Percentiles rank a stretch among this genome's conserved stretches.
These are phyloP conservation scores for Aspergillus fructus DNA, from an alignment of 2,329 filamentous ascomycete genomes.

Conservation along the genomic window DNA sequence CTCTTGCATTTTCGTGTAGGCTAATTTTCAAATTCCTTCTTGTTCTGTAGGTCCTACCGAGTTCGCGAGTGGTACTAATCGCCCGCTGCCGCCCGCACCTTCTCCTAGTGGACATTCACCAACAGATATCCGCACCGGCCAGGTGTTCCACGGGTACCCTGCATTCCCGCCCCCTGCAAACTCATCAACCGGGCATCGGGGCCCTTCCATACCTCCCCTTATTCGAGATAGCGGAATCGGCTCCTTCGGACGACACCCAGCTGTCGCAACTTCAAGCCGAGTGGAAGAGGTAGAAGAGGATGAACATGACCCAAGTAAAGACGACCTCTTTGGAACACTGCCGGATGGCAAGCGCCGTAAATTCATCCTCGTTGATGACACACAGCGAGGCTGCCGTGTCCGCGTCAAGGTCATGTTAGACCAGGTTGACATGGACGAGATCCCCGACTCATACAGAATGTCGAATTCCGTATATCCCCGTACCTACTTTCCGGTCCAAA, in stretches of 20 bases:
- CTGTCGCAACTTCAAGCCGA: constrained; percentile 34
- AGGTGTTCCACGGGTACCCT: constrained; percentile 72
- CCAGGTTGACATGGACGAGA: constrained; percentile 89
- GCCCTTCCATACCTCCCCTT: constrained; percentile 62
- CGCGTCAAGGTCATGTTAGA: constrained; percentile 92
- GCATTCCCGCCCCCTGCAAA: constrained; percentile 58
- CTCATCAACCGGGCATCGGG: constrained; percentile 54
- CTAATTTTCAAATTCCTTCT: constrained; percentile 35
- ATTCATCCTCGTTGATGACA: constrained; percentile 93
- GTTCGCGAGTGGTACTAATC: constrained; percentile 53
- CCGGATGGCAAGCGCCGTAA: constrained; percentile 91
- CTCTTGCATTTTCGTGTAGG: constrained; percentile 38
- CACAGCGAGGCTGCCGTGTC: constrained; percentile 74
- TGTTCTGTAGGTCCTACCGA: constrained; percentile 37
- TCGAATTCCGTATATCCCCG: constrained; percentile 86
- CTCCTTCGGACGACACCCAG: constrained; percentile 33
- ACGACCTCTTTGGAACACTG: constrained; percentile 80
- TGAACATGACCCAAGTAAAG: constrained; percentile 44
- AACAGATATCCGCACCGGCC: constrained; percentile 69
- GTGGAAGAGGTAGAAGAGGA: constrained; percentile 21
- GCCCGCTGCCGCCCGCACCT: constrained; percentile 65
- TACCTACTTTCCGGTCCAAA: constrained; percentile 88
- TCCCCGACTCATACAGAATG: constrained; percentile 92
- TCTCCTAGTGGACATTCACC: constrained; percentile 50
- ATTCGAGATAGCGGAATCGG: constrained; percentile 58